Percentiles rank a stretch among this genome's conserved stretches.
These are phyloP conservation scores for Phialophora chinensis DNA, from an alignment of 2,329 filamentous ascomycete species.

Conservation along the genomic window DNA sequence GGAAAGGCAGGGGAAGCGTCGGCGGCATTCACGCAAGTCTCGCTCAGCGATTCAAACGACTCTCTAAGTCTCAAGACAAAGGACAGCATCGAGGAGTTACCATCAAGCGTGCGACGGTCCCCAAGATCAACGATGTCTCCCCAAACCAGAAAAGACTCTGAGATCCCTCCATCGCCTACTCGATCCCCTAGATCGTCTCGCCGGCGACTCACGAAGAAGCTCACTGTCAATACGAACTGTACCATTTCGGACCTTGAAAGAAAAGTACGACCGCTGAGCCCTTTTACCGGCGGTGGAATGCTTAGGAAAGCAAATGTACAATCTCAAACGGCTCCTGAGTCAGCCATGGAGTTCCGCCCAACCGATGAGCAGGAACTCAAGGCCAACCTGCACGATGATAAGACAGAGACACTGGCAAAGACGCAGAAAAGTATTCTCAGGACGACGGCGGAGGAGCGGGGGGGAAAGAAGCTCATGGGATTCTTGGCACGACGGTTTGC, in stretches of 20 bases:
- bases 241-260: slow-evolving; percentile 30
- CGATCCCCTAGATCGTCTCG: slow-evolving; percentile 22
- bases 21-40: neutral
- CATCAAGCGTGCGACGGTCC: slow-evolving; percentile 30
- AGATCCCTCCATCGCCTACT: slow-evolving; percentile 27
- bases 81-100: slow-evolving; percentile 36
- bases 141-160: slow-evolving; percentile 12
- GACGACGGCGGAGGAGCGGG: slow-evolving; percentile 32
- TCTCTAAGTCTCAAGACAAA: slow-evolving; percentile 34
- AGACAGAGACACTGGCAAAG: slow-evolving; percentile 12
- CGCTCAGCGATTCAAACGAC: slow-evolving; percentile 25
- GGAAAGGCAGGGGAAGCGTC: slow-evolving; percentile 4
- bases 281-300: slow-evolving; percentile 37
- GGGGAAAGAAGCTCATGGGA: slow-evolving; percentile 33
- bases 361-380: slow-evolving; percentile 30
- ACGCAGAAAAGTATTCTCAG: slow-evolving; percentile 11
- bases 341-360: slow-evolving; percentile 36
- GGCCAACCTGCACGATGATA: slow-evolving; percentile 10
- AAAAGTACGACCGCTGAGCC: slow-evolving; percentile 34
- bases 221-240: slow-evolving; percentile 33
- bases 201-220: slow-evolving; percentile 30
- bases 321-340: slow-evolving; percentile 26
- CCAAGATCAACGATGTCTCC: slow-evolving; percentile 24
- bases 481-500: slow-evolving; percentile 33
- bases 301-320: slow-evolving; percentile 32